A percentile compares a stretch with the other conserved stretches of the same genome.
Conservation (phyloP, 768 basidiomycete species). For the Tylopilus subfusipes region DNA sequence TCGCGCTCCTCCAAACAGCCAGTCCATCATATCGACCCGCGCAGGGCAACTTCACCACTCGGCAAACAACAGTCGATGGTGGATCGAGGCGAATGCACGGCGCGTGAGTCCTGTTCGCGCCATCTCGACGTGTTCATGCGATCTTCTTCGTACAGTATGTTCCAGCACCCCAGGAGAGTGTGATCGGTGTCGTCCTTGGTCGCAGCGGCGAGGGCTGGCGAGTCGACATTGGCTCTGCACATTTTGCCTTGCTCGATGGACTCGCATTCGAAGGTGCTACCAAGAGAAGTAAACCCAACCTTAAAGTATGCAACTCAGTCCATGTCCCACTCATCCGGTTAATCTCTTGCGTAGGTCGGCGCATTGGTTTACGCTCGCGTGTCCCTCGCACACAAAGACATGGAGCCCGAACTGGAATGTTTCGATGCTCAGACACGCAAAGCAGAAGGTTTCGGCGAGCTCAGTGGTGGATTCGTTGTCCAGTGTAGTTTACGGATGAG, state of each 20-base stretch:
- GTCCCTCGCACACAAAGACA: constrained; percentile 91
- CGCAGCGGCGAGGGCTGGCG: constrained; percentile 87
- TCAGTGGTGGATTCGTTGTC: constrained; percentile 84
- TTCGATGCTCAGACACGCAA: constrained; percentile 92
- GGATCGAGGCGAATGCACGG: constrained; percentile 83
- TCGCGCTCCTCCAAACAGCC: constrained; percentile 6
- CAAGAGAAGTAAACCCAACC: constrained; percentile 89
- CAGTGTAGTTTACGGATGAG: constrained; percentile 82
- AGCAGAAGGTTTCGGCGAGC: constrained; percentile 88
- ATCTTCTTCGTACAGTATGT: constrained; percentile 60
- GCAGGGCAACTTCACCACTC: constrained; percentile 70
- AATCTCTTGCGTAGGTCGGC: constrained; percentile 60
- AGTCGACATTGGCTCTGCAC: constrained; percentile 90
- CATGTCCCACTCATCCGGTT: constrained; percentile 3
- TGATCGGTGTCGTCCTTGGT: constrained; percentile 78
- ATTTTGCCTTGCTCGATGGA: constrained; percentile 79
- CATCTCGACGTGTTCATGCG: not conserved
- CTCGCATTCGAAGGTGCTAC: constrained; percentile 96
- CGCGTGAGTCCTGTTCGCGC: constrained; percentile 55
- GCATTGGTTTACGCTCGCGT: constrained; percentile 89
- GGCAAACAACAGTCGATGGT: constrained; percentile 73
- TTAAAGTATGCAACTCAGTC: constrained; percentile 57
- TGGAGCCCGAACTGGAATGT: constrained; percentile 98
- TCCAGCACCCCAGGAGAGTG: constrained; percentile 84
- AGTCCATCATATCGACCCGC: constrained; percentile 54